A percentile compares a stretch with the other conserved stretches of the same genome.
These are phyloP conservation scores for Exobasidium cylindrosporum DNA, from an alignment of 1,284 basidiomycete species.

Conservation along the genomic window DNA sequence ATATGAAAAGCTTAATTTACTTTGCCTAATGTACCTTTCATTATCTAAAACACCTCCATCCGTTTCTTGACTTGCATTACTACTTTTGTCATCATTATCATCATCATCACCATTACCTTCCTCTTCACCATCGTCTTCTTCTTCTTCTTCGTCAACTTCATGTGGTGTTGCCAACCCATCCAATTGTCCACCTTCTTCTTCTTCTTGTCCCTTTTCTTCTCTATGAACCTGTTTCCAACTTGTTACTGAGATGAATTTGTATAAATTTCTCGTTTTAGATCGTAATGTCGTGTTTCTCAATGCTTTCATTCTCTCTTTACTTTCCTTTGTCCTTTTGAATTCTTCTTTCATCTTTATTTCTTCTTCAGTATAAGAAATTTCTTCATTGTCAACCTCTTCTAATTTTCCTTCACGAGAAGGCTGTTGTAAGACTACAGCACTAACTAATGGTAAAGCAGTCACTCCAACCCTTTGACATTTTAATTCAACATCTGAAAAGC, in stretches of 20 bases:
- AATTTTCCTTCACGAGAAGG: background rate
- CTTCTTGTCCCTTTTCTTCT: conserved; percentile 2
- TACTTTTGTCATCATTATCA: conserved; percentile 15
- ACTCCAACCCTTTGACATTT: conserved; percentile 85
- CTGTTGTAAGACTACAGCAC: conserved; percentile 57
- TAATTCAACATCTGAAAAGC: conserved; percentile 91
- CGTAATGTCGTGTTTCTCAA: conserved; percentile 40
- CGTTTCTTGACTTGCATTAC: conserved; percentile 23
- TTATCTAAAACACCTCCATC: conserved; percentile 29
- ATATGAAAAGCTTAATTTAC: conserved; percentile 45
- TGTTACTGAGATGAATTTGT: conserved; percentile 39
- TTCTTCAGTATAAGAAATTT: conserved; percentile 7
- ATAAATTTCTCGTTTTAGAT: conserved; percentile 44
- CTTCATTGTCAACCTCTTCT: background rate
- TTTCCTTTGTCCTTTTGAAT: conserved; percentile 40
- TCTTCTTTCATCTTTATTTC: conserved; percentile 17
- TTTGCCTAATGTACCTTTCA: conserved; percentile 35
- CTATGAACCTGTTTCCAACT: conserved; percentile 28
- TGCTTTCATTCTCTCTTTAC: conserved; percentile 41
- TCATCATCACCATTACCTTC: conserved; percentile 20
- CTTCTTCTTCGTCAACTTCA: conserved; percentile 33
- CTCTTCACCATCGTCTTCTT: conserved; percentile 27
- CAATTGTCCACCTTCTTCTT: conserved; percentile 13
- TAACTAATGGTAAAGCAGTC: conserved; percentile 77
- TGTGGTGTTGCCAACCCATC: background rate